These are phyloP conservation scores for Botrytis galanthina DNA, from an alignment of 2,329 filamentous ascomycete species.

Conservation along the genomic window DNA sequence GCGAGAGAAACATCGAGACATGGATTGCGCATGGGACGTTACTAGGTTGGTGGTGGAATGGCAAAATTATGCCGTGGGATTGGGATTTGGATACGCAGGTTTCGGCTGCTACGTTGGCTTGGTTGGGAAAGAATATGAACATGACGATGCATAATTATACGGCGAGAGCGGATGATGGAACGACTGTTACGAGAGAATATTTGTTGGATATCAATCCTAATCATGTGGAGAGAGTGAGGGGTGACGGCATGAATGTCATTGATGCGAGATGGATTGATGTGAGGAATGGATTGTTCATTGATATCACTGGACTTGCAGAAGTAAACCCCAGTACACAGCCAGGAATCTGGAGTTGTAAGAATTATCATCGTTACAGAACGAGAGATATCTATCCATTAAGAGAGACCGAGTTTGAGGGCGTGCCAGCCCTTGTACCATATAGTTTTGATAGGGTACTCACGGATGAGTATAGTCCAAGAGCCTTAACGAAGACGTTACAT, in stretches of 20 bases:
- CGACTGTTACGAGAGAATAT: slow-evolving; percentile 53
- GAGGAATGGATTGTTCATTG: slow-evolving; percentile 74
- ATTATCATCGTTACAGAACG: slow-evolving; percentile 68
- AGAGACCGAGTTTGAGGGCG: slow-evolving; percentile 71
- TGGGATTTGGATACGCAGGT: slow-evolving; percentile 83
- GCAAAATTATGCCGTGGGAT: slow-evolving; percentile 76
- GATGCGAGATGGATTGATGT: slow-evolving; percentile 82
- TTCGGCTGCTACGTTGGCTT: slow-evolving; percentile 61
- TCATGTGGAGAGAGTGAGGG: slow-evolving; percentile 57
- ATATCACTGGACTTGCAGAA: slow-evolving; percentile 76
- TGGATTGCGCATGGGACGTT: slow-evolving; percentile 86
- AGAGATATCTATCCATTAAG: slow-evolving; percentile 76
- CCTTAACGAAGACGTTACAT: slow-evolving; percentile 59
- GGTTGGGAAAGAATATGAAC: slow-evolving; percentile 66
- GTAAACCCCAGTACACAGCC: slow-evolving; percentile 57
- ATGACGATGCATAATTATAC: slow-evolving; percentile 51
- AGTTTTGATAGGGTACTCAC: slow-evolving; percentile 63
- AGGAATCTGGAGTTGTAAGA: slow-evolving; percentile 76
- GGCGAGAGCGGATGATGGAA: slow-evolving; percentile 42
- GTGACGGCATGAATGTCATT: slow-evolving; percentile 74
- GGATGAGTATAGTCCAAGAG: slow-evolving; percentile 63
- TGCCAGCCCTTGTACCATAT: slow-evolving; percentile 67
- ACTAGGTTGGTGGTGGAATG: slow-evolving; percentile 89
- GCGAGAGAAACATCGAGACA: slow-evolving; percentile 66
- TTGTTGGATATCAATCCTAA: slow-evolving; percentile 77